Evolutionary conservation across 192 early-diverging fungal species (phyloP), one percentile per base, ranked within the genome.

Genomic region (Umbelopsis sp.): DNA sequence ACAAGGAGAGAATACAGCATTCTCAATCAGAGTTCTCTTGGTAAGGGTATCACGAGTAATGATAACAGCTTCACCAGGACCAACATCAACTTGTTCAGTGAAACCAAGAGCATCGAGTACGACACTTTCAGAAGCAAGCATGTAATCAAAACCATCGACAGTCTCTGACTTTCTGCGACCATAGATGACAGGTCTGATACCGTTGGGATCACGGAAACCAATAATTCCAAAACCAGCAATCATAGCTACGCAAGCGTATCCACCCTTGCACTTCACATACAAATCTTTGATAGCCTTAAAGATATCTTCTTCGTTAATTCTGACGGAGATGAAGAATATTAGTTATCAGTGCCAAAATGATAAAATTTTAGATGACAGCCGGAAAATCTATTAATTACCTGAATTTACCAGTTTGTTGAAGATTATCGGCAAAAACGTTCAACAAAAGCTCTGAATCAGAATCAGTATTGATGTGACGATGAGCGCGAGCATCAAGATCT

Each of bases 381-480:
- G 37, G 37, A 47, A 44, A n/a, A 50, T 52, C 50, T 70, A 27
- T 48, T 78, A 25, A 3, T 61, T 80, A 91, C 89, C 90, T 80
- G 77, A 94, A 90, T 85, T 99, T 99, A 78, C 94, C 95, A 8
- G 96, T 98, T 83, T 93, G 86, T 72, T 99, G 97, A 72, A 99
- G 85, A 83, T 99, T 90, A 82, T 97, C 88, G 66, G 95, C 98
- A 77, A 99, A 93, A 70, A 98, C 92, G 84, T 99, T 99, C 47
- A 99, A 87, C 71, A 98, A 85, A 48, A 99, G 78, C 84, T 99
- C 98, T 51, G 97, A 98, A 84, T 99, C 98, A 5, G 98, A 99
- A 74, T 98, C 96, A 12, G 98, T 99, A 84, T 99, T 99, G 84
- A 99, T 97, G 78, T 99, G 98, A 58, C 98, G 92, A 84, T 99